phyloP scores from a whole-genome alignment of 2,329 filamentous ascomycete species.

The Cladosporium sp. region DNA sequence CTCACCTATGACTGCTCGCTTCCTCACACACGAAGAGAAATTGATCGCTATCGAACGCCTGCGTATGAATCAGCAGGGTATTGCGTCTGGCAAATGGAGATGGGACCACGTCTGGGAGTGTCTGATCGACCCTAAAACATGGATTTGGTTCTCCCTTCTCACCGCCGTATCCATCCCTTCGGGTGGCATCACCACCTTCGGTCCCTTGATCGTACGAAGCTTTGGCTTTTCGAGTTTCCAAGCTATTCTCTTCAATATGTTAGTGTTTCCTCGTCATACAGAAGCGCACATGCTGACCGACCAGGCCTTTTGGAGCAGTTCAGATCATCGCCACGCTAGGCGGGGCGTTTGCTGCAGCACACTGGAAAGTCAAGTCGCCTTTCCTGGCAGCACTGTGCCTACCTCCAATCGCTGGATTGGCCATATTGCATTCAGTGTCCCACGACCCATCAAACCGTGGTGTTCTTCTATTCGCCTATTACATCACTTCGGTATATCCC shows the following conservation, averaged over 20 bases:
- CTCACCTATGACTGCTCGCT: slow-evolving; percentile 56
- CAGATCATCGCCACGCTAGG: slow-evolving; percentile 58
- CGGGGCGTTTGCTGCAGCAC: slow-evolving; percentile 52
- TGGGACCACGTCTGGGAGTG: slow-evolving; percentile 53
- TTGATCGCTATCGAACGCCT: slow-evolving; percentile 54
- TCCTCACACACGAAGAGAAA: slow-evolving; percentile 53
- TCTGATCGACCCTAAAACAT: slow-evolving; percentile 55
- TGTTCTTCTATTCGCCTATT: slow-evolving; percentile 53
- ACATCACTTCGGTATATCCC: slow-evolving; percentile 56
- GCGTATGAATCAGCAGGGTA: slow-evolving; percentile 39
- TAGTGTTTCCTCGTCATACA: neutral
- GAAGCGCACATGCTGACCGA: neutral
- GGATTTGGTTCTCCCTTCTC: slow-evolving; percentile 47
- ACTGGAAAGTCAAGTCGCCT: slow-evolving; percentile 52
- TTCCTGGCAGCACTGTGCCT: slow-evolving; percentile 52
- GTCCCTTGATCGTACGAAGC: slow-evolving; percentile 52
- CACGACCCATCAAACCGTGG: slow-evolving; percentile 45
- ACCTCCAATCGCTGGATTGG: slow-evolving; percentile 53
- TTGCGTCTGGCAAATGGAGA: slow-evolving; percentile 43
- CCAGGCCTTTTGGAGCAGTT: slow-evolving; percentile 51
- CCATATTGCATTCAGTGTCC: slow-evolving; percentile 49
- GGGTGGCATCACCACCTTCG: slow-evolving; percentile 56
- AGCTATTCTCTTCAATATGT: slow-evolving; percentile 56
- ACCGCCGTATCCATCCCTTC: slow-evolving; percentile 52
- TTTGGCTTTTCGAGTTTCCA: slow-evolving; percentile 55